Evolutionary conservation across 2,329 filamentous ascomycete species (phyloP).

Genomic region (Macrophomina tecta): DNA sequence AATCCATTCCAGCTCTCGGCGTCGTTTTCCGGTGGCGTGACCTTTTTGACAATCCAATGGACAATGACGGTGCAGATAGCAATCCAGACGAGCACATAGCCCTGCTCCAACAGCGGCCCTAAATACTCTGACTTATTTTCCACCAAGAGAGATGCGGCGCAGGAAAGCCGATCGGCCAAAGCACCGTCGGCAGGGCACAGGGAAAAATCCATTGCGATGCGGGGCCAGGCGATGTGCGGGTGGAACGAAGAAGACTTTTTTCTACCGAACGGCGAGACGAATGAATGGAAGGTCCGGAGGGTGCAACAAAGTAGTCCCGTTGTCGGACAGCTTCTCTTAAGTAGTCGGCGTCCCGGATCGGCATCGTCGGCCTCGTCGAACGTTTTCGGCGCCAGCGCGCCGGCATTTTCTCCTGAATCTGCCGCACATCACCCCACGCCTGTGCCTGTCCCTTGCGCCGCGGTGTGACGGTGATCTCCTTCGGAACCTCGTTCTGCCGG

Average conservation of each 20-base stretch:
- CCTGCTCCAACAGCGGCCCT: conserved; percentile 10
- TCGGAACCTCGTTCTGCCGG: background rate
- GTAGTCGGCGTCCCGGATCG: conserved; percentile 24
- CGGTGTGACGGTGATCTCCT: background rate
- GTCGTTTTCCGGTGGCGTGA: conserved; percentile 25
- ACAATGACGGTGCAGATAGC: conserved; percentile 8
- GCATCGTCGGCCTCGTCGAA: conserved; percentile 25
- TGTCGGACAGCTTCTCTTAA: background rate
- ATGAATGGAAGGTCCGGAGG: background rate
- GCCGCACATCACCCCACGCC: background rate
- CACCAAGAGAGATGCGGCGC: background rate
- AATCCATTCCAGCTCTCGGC: conserved; percentile 24
- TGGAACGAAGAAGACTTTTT: background rate
- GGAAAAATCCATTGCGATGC: conserved; percentile 10
- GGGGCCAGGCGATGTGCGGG: background rate
- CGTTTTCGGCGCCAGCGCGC: conserved; percentile 16
- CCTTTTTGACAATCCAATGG: conserved; percentile 18
- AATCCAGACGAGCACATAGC: conserved; percentile 15
- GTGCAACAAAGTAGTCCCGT: background rate
- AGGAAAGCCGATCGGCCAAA: conserved; percentile 7
- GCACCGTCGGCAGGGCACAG: conserved; percentile 13
- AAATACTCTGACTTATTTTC: conserved; percentile 3
- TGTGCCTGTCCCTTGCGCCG: background rate
- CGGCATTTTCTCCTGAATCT: conserved; percentile 12
- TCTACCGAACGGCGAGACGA: background rate